Conservation (phyloP, 1,284 basidiomycete genomes). For the Termitomyces sp. region DNA sequence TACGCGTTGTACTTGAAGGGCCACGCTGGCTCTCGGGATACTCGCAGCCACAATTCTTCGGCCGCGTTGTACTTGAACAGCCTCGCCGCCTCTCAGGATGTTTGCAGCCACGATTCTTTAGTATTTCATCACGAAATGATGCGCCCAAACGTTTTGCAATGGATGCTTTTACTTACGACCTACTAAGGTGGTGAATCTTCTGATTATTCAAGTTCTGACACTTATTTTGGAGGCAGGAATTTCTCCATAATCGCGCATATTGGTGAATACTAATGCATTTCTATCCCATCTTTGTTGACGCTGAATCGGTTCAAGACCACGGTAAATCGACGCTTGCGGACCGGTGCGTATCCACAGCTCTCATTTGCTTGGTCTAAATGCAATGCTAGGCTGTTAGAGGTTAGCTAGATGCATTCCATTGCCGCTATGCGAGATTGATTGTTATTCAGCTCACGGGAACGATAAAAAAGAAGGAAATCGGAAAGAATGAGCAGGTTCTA, state of each 20-base stretch:
- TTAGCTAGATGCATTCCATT: conserved; percentile 19
- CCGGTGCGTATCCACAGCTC: conserved; percentile 39
- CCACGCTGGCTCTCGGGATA: conserved; percentile 3
- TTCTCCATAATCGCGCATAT: conserved; percentile 96
- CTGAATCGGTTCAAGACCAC: conserved; percentile 53
- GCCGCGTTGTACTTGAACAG: conserved; percentile 21
- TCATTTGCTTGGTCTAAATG: conserved; percentile 1
- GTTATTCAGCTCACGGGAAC: conserved; percentile 80
- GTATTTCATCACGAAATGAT: conserved; percentile 25
- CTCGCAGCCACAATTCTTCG: conserved; percentile 23
- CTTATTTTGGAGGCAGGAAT: conserved; percentile 50
- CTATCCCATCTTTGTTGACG: neutral
- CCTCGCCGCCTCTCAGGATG: conserved; percentile 3
- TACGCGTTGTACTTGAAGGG: conserved; percentile 23
- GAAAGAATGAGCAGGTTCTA: conserved; percentile 82
- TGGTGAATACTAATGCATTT: conserved; percentile 35
- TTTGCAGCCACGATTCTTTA: conserved; percentile 23
- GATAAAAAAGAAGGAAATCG: conserved; percentile 60
- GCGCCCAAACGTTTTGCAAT: conserved; percentile 42
- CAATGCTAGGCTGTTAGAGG: conserved; percentile 61
- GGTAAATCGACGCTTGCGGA: conserved; percentile 93
- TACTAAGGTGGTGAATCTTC: conserved; percentile 56
- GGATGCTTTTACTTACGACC: conserved; percentile 68
- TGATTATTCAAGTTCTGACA: conserved; percentile 4
- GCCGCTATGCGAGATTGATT: neutral